These are phyloP conservation scores for Pseudevernia furfuracea DNA, from an alignment of 495 filamentous ascomycete genomes.

Conservation along the genomic window DNA sequence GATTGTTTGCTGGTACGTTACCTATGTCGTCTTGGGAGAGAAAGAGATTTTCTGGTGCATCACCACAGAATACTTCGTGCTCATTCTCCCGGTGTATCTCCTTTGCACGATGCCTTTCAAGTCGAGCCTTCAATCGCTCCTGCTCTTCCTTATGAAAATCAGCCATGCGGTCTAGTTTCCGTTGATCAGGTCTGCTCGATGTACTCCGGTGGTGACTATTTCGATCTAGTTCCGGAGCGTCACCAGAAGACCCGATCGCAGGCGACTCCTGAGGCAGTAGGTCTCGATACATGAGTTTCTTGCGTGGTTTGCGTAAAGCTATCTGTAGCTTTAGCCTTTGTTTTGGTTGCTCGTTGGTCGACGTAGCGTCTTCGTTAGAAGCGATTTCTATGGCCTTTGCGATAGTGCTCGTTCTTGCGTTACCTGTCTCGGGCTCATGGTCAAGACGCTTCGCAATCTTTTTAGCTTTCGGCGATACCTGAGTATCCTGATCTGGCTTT, in stretches of 20 bases:
- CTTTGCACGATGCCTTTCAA: conserved; percentile 6
- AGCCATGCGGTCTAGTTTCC: not conserved
- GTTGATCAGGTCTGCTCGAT: not conserved
- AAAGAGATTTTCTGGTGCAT: not conserved
- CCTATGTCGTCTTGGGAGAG: conserved; percentile 7
- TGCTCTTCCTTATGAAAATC: conserved; percentile 13
- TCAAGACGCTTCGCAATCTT: not conserved
- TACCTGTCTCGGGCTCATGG: not conserved
- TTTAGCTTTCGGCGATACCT: not conserved
- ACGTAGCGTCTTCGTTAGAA: conserved; percentile 12
- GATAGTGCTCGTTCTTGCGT: not conserved
- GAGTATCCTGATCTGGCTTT: not conserved
- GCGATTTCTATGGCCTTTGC: conserved; percentile 9
- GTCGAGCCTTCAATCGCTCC: conserved; percentile 11
- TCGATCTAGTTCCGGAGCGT: not conserved
- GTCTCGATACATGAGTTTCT: conserved; percentile 44
- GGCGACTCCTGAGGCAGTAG: conserved; percentile 28
- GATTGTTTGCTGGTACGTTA: not conserved
- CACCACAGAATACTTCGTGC: not conserved
- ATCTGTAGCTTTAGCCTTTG: conserved; percentile 31
- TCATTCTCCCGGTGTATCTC: not conserved
- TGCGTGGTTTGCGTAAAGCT: conserved; percentile 34
- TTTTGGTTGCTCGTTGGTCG: not conserved
- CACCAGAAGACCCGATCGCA: not conserved
- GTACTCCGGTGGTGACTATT: not conserved